Base-by-base conservation (phyloP, 768 basidiomycete species). In the Lentinula raphanica region DNA sequence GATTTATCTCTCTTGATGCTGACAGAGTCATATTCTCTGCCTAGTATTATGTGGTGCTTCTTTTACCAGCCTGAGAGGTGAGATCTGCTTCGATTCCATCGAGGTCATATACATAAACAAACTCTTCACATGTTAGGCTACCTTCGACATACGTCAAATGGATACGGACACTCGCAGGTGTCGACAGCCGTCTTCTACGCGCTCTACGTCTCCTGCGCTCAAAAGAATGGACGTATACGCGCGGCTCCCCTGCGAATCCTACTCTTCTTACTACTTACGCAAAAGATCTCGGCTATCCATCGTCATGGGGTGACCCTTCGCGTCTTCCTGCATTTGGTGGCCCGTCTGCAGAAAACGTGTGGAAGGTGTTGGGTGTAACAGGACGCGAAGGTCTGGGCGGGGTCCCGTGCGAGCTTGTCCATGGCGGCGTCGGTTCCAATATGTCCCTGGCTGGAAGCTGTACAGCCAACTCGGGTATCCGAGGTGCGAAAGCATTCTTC, bases 11-110 rank as follows among this genome's bases (percentile, higher is more conserved):
- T 27, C 56, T 54, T 66, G 32, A 51, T 53, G 31, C 38, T 59
- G 25, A 44, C 6, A 19, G 42, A 23, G n/a, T n/a, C n/a, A n/a
- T 23, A 7, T 11, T 44, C 2, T 23, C 25, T 42, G 56, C 27
- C 21, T 66, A 92, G 90, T 65, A 90, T 92, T 55, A 91, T 92
- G 88, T 92, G 90, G 90, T 91, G 90, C 64, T 92, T 88, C 69
- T 86, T 90, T 67, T 92, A 92, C 64, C 76, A 86, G 65, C 88
- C 90, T 3, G 74, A 81, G 61, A 82, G 86, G 88, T 90, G 65
- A 49, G 64, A 61, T 15, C 28, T 21, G 35, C n/a, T 64, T 62
- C 15, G 25, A 19, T 38, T 36, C 19, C 48, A 48, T 36, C 17
- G 31, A 8, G 29, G 28, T 21, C 51, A 27, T 13, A 49, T 8